Conservation (phyloP, 768 basidiomycete species). For the Boletus vermiculosoides region DNA sequence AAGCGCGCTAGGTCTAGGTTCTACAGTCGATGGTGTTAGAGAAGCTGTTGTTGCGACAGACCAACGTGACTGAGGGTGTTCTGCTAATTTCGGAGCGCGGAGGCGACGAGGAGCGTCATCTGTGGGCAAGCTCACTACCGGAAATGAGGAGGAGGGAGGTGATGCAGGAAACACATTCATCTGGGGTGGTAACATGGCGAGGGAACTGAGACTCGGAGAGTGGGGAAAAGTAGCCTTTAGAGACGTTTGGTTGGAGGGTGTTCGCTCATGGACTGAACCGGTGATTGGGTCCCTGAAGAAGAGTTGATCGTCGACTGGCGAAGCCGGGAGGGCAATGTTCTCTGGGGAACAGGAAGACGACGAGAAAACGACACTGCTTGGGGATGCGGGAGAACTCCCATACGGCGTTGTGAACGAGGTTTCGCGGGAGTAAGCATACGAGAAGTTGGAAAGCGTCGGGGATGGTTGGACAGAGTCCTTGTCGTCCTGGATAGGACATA, state of each 20-base stretch:
- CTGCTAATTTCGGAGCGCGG: not conserved
- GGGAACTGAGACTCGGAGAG: constrained; percentile 6
- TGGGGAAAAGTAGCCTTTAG: not conserved
- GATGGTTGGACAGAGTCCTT: constrained; percentile 28
- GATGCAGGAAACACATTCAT: constrained; percentile 9
- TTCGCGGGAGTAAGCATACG: constrained; percentile 26
- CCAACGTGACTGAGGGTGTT: constrained; percentile 25
- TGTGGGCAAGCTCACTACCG: not conserved
- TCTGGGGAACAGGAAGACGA: constrained; percentile 20
- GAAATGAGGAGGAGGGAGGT: not conserved
- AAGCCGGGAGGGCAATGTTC: constrained; percentile 27
- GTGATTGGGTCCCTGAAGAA: constrained; percentile 1
- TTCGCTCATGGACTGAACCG: not conserved
- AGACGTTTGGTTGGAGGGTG: constrained; percentile 4
- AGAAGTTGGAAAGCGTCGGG: constrained; percentile 30
- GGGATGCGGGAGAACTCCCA: constrained; percentile 24
- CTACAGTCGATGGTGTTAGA: constrained; percentile 16
- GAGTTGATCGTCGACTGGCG: constrained; percentile 15
- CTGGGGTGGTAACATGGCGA: constrained; percentile 4
- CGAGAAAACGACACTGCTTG: constrained; percentile 18
- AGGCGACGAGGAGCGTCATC: not conserved
- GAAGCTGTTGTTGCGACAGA: constrained; percentile 34
- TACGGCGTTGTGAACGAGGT: constrained; percentile 25
- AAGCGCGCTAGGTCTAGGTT: constrained; percentile 5
- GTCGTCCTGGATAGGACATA: constrained; percentile 20